Evolutionary conservation across 352 stramenopile species (phyloP).

Genomic region (Phytopythium chamaehyphon): DNA sequence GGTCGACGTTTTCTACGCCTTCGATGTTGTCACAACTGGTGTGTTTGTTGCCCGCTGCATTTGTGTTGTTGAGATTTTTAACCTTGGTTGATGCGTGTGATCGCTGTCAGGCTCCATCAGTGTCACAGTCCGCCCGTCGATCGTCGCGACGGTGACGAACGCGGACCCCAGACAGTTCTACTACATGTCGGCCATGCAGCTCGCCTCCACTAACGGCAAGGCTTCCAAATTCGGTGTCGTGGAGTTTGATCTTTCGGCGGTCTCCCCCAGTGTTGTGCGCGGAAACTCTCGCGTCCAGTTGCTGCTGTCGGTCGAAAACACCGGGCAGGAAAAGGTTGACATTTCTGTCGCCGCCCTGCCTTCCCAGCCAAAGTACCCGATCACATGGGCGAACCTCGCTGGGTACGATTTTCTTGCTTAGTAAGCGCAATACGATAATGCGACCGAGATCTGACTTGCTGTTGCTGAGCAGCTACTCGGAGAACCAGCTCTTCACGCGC

Average conservation of each 20-base stretch:
- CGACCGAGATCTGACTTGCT: neutral
- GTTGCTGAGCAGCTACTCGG: conserved; percentile 14
- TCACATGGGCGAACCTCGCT: conserved; percentile 59
- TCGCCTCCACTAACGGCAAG: conserved; percentile 38
- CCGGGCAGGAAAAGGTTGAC: conserved; percentile 38
- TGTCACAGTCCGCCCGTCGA: conserved; percentile 54
- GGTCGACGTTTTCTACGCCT: conserved; percentile 72
- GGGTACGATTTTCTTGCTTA: no score
- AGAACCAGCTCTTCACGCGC: conserved; percentile 10
- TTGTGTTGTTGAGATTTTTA: neutral
- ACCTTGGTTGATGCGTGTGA: neutral
- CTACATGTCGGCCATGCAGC: conserved; percentile 50
- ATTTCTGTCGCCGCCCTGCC: conserved; percentile 48
- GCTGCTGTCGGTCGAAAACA: conserved; percentile 61
- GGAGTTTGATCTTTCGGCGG: conserved; percentile 60
- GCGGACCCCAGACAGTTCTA: conserved; percentile 29
- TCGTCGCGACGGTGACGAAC: conserved; percentile 58
- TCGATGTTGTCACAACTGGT: conserved; percentile 75
- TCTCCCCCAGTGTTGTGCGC: conserved; percentile 61
- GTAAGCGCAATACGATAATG: no score
- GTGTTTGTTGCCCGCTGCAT: neutral
- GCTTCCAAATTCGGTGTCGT: conserved; percentile 57
- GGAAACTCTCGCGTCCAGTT: conserved; percentile 68
- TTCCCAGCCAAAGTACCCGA: conserved; percentile 40
- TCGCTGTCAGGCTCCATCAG: conserved; percentile 24